Percentiles rank a stretch among this genome's conserved stretches.
Evolutionary conservation across 2,329 filamentous ascomycete genomes (phyloP).

Genomic region (Hypoxylon sp.): DNA sequence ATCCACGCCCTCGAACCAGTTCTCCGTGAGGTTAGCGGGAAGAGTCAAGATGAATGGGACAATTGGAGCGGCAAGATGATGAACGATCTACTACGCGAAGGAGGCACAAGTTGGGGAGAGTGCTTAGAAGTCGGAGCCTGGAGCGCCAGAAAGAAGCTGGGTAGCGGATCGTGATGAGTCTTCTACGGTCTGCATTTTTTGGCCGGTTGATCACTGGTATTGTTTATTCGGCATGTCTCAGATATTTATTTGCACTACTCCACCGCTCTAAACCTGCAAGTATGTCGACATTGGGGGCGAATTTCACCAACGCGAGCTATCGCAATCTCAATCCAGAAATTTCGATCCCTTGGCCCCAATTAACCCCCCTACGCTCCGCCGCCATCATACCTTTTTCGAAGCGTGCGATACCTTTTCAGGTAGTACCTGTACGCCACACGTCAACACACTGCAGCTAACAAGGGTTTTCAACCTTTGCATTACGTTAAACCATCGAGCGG

Average conservation of each 20-base stretch:
- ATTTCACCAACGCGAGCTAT: constrained; percentile 19
- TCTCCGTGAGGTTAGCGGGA: constrained; percentile 84
- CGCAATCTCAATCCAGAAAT: constrained; percentile 8
- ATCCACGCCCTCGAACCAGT: constrained; percentile 89
- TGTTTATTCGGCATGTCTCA: constrained; percentile 39
- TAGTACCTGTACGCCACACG: constrained; percentile 76
- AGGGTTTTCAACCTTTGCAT: constrained; percentile 12
- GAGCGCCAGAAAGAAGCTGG: constrained; percentile 80
- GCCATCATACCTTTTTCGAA: constrained; percentile 82
- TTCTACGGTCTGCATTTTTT: constrained; percentile 32
- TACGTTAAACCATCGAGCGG: constrained; percentile 32
- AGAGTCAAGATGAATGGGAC: constrained; percentile 94
- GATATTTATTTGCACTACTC: constrained; percentile 29
- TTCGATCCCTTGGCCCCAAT: constrained; percentile 3
- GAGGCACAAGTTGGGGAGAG: constrained; percentile 85
- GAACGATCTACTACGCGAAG: constrained; percentile 83
- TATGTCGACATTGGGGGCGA: constrained; percentile 26
- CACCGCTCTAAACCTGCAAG: constrained; percentile 25
- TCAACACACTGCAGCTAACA: constrained; percentile 38
- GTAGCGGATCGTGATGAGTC: constrained; percentile 40
- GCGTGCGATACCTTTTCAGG: constrained; percentile 88
- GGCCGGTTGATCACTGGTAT: constrained; percentile 13
- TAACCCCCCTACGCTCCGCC: constrained; percentile 58
- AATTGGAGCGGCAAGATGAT: constrained; percentile 91
- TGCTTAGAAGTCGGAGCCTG: constrained; percentile 90